Evolutionary conservation across 176 grass and related monocot species (phyloP).

Genomic region (Oryza glaberrima): DNA sequence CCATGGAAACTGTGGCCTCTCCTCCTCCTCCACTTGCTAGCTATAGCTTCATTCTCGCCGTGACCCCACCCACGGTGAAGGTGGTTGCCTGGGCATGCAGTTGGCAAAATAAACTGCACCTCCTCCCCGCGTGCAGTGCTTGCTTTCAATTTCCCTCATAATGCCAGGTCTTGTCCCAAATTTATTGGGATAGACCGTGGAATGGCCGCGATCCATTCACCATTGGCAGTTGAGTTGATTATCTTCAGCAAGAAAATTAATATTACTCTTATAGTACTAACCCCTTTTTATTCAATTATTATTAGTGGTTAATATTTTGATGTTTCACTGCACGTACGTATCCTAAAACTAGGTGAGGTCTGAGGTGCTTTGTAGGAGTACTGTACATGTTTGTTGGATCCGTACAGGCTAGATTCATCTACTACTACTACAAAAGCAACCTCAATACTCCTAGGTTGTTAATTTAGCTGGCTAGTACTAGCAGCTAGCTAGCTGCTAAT

Average conservation of each 20-base stretch:
- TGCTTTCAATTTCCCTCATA: constrained; percentile 36
- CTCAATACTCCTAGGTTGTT: neutral
- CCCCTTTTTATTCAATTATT: too few relatives aligned
- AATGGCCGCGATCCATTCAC: neutral
- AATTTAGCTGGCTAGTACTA: neutral
- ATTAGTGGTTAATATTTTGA: too few relatives aligned
- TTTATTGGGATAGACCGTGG: constrained; percentile 36
- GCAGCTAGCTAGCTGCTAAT: neutral
- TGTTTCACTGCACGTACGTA: too few relatives aligned
- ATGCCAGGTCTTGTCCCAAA: constrained; percentile 33
- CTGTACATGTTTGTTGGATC: neutral
- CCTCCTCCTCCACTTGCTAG: neutral
- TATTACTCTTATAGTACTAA: too few relatives aligned
- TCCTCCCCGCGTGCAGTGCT: constrained; percentile 27
- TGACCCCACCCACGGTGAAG: constrained; percentile 5
- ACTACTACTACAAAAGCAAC: neutral
- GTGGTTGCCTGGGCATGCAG: neutral
- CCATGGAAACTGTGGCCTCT: neutral
- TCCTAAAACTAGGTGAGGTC: too few relatives aligned
- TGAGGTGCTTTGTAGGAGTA: neutral
- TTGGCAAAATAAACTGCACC: neutral
- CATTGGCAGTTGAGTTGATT: neutral
- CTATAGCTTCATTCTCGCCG: neutral
- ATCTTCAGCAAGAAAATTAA: neutral
- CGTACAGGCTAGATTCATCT: neutral